A percentile compares a stretch with the other conserved stretches of the same genome.
Conservation (phyloP, 2,329 filamentous ascomycete species). For the Lachnellula cervina region DNA sequence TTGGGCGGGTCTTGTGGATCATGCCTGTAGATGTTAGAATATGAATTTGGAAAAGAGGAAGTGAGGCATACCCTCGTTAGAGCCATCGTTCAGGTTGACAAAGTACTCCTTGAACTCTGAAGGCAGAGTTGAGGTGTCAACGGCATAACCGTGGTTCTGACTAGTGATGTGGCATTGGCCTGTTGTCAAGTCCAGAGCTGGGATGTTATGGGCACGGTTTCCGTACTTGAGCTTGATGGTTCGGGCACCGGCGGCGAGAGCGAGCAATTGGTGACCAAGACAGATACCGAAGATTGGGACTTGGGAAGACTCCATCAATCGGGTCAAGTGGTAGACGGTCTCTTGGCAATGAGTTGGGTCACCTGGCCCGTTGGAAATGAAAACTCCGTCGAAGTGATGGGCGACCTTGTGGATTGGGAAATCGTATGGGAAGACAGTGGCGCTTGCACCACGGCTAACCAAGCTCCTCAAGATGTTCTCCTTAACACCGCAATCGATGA, state of each 20-base stretch:
- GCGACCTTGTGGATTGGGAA: constrained; percentile 98
- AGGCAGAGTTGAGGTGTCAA: constrained; percentile 77
- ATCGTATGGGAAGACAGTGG: constrained; percentile 93
- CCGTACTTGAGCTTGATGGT: constrained; percentile 99
- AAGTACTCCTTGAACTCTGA: constrained; percentile 96
- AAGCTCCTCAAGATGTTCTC: constrained; percentile 98
- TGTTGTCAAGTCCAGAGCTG: constrained; percentile 87
- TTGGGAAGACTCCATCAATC: constrained; percentile 85
- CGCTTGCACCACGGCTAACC: constrained; percentile 83
- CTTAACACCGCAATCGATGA: constrained; percentile 98
- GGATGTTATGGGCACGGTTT: constrained; percentile 98
- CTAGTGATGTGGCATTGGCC: constrained; percentile 97
- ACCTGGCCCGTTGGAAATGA: constrained; percentile 98
- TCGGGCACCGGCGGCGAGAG: constrained; percentile 78
- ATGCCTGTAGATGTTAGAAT: constrained; percentile 48
- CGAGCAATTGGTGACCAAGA: constrained; percentile 92
- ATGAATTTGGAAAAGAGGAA: background rate
- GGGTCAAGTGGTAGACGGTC: constrained; percentile 86
- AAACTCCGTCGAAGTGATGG: constrained; percentile 95
- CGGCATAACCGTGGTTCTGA: constrained; percentile 97
- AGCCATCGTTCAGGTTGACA: constrained; percentile 94
- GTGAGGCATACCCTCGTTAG: constrained; percentile 69
- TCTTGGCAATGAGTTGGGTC: constrained; percentile 96
- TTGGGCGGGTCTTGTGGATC: constrained; percentile 92
- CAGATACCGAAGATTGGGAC: constrained; percentile 97